Conservation (phyloP, 306 rosid species). For the Sicyos edulis region DNA sequence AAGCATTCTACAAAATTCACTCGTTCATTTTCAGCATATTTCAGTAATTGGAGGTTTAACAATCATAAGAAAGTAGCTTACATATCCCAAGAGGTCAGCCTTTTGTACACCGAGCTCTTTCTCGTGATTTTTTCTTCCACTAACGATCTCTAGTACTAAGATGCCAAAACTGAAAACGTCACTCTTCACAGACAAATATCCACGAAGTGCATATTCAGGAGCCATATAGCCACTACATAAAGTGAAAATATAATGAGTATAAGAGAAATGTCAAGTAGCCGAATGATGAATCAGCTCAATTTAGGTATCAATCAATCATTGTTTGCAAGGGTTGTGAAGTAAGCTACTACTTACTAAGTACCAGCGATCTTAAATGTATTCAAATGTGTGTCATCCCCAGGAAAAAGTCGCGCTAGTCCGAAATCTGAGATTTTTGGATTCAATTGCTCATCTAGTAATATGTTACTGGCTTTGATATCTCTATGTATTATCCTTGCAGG, state of each 20-base stretch:
- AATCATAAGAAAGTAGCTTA: constrained; percentile 33
- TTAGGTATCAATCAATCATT: neutral
- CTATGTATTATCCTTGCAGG: constrained; percentile 81
- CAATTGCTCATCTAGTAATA: constrained; percentile 65
- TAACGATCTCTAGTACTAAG: constrained; percentile 67
- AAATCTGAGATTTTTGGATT: constrained; percentile 82
- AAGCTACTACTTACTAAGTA: constrained; percentile 68
- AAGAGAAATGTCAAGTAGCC: neutral
- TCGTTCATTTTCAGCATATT: neutral
- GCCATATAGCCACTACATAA: constrained; percentile 81
- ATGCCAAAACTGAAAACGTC: constrained; percentile 88
- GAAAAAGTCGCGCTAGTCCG: constrained; percentile 86
- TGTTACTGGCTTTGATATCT: constrained; percentile 87
- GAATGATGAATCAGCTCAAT: neutral
- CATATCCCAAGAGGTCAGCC: constrained; percentile 68
- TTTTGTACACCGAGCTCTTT: constrained; percentile 41
- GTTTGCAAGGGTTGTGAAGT: neutral
- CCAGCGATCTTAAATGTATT: constrained; percentile 81
- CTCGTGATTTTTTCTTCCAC: constrained; percentile 73
- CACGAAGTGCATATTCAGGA: constrained; percentile 83
- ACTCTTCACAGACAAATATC: constrained; percentile 74
- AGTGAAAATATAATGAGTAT: neutral
- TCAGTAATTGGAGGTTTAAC: neutral
- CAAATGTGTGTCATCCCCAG: constrained; percentile 83
- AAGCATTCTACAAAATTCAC: constrained; percentile 7